These are phyloP conservation scores for Saraca asoca DNA, from an alignment of 331 rosid species.

Conservation along the genomic window DNA sequence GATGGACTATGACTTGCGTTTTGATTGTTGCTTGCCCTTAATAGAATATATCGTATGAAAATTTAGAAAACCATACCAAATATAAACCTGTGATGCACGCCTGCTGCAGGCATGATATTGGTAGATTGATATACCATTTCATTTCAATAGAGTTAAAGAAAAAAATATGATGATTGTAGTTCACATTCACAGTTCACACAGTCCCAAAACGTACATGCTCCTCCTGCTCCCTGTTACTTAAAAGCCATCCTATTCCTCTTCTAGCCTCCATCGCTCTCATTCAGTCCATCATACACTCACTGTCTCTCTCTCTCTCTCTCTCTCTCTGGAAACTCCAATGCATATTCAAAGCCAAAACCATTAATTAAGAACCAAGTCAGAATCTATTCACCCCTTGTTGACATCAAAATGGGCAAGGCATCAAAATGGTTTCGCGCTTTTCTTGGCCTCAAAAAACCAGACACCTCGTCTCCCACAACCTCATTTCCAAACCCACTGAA, in stretches of 20 bases:
- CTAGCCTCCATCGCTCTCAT: background rate
- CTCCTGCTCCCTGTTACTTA: background rate
- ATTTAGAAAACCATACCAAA: no score
- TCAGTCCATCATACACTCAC: background rate
- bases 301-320: conserved; percentile 8
- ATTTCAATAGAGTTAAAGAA: background rate
- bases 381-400: conserved; percentile 1
- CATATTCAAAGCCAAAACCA: conserved; percentile 31
- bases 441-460: conserved; percentile 48
- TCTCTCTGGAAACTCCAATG: conserved; percentile 18
- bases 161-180: background rate
- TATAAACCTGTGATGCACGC: no score
- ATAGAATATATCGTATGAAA: no score
- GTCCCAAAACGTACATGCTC: background rate
- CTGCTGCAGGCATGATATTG: no score
- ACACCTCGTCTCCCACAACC: conserved; percentile 17
- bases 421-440: conserved; percentile 74
- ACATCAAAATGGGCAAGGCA: conserved; percentile 65
- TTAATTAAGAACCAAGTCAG: no score
- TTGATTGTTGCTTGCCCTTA: no score
- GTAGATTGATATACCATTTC: no score
- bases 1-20: no score
- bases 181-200: conserved; percentile 11
- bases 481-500: conserved; percentile 41
- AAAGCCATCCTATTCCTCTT: conserved; percentile 20